Base-by-base conservation (phyloP, 2,329 filamentous ascomycete species). In the Akanthomyces muscarius region DNA sequence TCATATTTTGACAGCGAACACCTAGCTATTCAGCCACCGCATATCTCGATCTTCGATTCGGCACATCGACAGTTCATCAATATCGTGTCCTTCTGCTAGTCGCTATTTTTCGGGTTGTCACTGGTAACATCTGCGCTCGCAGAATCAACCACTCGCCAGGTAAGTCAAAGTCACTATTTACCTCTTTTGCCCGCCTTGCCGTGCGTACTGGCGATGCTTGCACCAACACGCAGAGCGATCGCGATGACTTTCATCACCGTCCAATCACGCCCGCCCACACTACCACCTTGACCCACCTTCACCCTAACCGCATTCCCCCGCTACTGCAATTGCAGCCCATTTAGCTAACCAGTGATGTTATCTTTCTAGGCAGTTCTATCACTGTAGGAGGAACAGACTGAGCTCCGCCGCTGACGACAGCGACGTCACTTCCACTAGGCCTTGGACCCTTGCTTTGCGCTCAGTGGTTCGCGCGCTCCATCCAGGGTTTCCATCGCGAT, bases 361-460 rank as follows among this genome's bases (percentile, higher is more conserved):
- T 28, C 8, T 2, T 28, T 54, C 5, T 61, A 61, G 21, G n/a
- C 50, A 25, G 28, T 33, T 10, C 11, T 30, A 48, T 48, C 28
- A 1, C 41, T 41, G 25, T 54, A 61, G 21, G 11, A 14, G 4
- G 36, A 41, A n/a, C 41, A 41, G 41, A 47, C 38, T 18, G 10
- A 30, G 48, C 50, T 54, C 59, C 59, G 59, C 48, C 38, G 18
- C 59, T 61, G 50, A 61, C 59, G 50, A 61, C 44, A 8, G 48
- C 58, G 28, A 61, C 59, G 59, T 61, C 59, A 61, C 50, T 36
- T 5, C 10, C n/a, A 33, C 18, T 42, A 7, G 18, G n/a, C 38
- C 6, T 30, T 47, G 50, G 48, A 53, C 50, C 59, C 48, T 47
- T 48, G 41, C 28, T 18, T 38, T 23, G 8, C 30, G 21, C 42